A percentile compares a stretch with the other conserved stretches of the same genome.
Conservation (phyloP, 2,329 filamentous ascomycete species). For the Mariannaea elegans region DNA sequence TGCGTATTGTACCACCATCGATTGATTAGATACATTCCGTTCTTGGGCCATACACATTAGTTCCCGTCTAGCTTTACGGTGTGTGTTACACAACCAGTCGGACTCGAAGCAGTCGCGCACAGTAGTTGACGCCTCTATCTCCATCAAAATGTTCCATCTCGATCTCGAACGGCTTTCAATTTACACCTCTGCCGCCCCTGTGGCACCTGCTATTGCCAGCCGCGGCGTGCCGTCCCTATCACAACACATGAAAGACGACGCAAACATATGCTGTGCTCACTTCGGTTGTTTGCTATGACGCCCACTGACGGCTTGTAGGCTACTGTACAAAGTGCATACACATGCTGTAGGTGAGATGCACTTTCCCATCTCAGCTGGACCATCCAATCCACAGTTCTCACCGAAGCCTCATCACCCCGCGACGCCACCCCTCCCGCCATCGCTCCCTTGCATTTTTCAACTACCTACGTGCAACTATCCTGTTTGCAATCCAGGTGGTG, state of each 20-base stretch:
- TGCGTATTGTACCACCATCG: too few relatives aligned
- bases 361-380: background rate
- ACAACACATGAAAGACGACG: too few relatives aligned
- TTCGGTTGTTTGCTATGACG: conserved; percentile 6
- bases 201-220: background rate
- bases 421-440: too few relatives aligned
- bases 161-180: background rate
- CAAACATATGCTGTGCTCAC: too few relatives aligned
- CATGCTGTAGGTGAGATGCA: conserved; percentile 10
- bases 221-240: conserved; percentile 7
- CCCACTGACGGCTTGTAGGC: background rate
- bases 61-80: background rate
- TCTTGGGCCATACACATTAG: background rate
- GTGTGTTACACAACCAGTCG: background rate
- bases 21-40: background rate
- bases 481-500: background rate
- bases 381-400: background rate
- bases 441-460: background rate
- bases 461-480: background rate
- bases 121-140: conserved; percentile 8
- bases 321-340: background rate
- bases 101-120: background rate
- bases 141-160: background rate
- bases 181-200: background rate
- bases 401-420: conserved; percentile 12